A percentile compares a stretch with the other conserved stretches of the same genome.
phyloP scores from a whole-genome alignment of 805 yeast species.

The Suhomyces xylopsoci region DNA sequence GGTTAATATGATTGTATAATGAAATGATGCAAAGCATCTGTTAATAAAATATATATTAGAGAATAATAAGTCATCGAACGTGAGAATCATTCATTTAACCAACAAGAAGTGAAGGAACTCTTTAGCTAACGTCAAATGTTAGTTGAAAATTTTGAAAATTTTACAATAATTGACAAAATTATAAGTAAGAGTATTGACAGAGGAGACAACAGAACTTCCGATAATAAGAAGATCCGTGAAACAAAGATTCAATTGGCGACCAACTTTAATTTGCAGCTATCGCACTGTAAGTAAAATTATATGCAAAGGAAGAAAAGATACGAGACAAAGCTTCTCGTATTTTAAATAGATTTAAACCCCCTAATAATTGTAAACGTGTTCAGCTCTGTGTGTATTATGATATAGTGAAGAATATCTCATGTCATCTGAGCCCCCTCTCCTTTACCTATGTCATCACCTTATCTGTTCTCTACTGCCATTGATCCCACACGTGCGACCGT shows the following conservation, averaged over 20 bases:
- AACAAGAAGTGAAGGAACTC: no score
- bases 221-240: background rate
- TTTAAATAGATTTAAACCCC: background rate
- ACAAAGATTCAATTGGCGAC: background rate
- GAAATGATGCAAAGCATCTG: background rate
- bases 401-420: background rate
- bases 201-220: background rate
- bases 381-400: background rate
- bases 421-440: background rate
- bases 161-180: background rate
- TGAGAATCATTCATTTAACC: no score
- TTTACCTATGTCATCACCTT: background rate
- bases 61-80: background rate
- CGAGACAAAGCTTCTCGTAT: background rate
- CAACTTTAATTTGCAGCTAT: background rate
- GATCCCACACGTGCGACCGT: background rate
- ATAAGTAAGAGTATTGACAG: background rate
- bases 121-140: no score
- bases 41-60: no score
- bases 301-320: background rate
- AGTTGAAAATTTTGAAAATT: background rate
- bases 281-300: background rate
- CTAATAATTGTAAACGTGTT: no score
- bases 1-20: background rate
- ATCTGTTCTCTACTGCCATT: background rate